phyloP scores from a whole-genome alignment of 2,329 filamentous ascomycete genomes.

The Orbilia oligospora region DNA sequence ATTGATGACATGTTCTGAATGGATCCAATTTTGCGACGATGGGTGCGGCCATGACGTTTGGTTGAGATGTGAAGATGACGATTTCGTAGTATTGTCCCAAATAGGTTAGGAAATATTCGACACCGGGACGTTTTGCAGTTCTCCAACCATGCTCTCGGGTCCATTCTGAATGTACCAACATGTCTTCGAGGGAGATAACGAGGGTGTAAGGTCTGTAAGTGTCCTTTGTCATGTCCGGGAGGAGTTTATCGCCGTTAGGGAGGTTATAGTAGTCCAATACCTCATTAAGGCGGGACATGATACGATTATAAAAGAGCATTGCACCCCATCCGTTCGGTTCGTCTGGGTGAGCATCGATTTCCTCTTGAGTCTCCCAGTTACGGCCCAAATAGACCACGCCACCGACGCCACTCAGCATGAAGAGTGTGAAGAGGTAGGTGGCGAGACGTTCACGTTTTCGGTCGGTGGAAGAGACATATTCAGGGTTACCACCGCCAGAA shows the following conservation, averaged over 20 bases:
- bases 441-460: slow-evolving; percentile 82
- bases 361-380: slow-evolving; percentile 84
- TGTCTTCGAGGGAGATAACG: slow-evolving; percentile 91
- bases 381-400: slow-evolving; percentile 83
- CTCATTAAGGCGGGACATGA: slow-evolving; percentile 80
- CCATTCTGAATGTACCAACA: slow-evolving; percentile 96
- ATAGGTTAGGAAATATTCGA: slow-evolving; percentile 98
- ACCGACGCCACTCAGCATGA: slow-evolving; percentile 73
- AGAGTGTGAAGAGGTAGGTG: slow-evolving; percentile 78
- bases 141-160: slow-evolving; percentile 93
- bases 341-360: slow-evolving; percentile 75
- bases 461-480: slow-evolving; percentile 90
- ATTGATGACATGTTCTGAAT: slow-evolving; percentile 89
- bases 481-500: slow-evolving; percentile 45
- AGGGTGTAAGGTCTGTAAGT: slow-evolving; percentile 91
- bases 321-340: slow-evolving; percentile 83
- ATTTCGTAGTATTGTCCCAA: slow-evolving; percentile 98
- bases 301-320: slow-evolving; percentile 83
- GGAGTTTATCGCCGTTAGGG: slow-evolving; percentile 91
- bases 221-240: slow-evolving; percentile 79
- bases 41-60: slow-evolving; percentile 85
- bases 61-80: slow-evolving; percentile 92
- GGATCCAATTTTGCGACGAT: slow-evolving; percentile 91
- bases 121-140: slow-evolving; percentile 91
- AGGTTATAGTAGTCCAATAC: slow-evolving; percentile 94